Percentiles rank a stretch among this genome's conserved stretches.
phyloP scores from a whole-genome alignment of 495 filamentous ascomycete species.

The Penicillium bialowiezense region DNA sequence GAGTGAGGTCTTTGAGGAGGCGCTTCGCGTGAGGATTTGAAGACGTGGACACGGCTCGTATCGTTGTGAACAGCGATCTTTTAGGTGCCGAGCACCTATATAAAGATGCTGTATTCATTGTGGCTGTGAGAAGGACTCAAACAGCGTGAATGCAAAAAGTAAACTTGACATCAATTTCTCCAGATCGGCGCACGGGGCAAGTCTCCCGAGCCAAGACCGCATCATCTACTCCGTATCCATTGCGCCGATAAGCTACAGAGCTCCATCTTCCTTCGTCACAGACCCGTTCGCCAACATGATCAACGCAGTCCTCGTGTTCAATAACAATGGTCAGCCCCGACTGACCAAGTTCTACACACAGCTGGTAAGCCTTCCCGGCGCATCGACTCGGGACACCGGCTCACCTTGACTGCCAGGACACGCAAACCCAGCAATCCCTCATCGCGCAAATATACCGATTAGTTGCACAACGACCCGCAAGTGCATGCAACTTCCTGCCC shows the following conservation, averaged over 20 bases:
- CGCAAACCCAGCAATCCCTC: conserved; percentile 89
- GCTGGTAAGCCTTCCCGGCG: conserved; percentile 57
- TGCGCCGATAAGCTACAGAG: background rate
- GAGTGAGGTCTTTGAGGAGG: conserved; percentile 33
- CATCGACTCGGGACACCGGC: conserved; percentile 3
- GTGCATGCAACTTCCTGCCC: conserved; percentile 96
- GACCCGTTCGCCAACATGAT: conserved; percentile 81
- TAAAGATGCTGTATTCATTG: conserved; percentile 1
- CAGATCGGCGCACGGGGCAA: conserved; percentile 14
- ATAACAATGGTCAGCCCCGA: conserved; percentile 92
- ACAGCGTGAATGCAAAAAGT: background rate
- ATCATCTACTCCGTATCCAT: too few relatives aligned
- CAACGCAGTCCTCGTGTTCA: conserved; percentile 98
- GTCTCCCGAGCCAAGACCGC: conserved; percentile 8
- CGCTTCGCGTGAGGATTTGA: conserved; percentile 27
- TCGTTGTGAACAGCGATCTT: conserved; percentile 11
- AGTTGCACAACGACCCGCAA: conserved; percentile 79
- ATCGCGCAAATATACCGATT: conserved; percentile 98
- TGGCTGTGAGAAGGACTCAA: background rate
- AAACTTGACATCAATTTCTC: conserved; percentile 7
- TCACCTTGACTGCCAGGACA: conserved; percentile 63
- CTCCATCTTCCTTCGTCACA: too few relatives aligned
- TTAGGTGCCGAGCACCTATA: background rate
- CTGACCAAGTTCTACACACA: conserved; percentile 99
- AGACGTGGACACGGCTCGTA: conserved; percentile 4